phyloP scores from a whole-genome alignment of 2,329 filamentous ascomycete genomes.

The Pestalotiopsis sp. region DNA sequence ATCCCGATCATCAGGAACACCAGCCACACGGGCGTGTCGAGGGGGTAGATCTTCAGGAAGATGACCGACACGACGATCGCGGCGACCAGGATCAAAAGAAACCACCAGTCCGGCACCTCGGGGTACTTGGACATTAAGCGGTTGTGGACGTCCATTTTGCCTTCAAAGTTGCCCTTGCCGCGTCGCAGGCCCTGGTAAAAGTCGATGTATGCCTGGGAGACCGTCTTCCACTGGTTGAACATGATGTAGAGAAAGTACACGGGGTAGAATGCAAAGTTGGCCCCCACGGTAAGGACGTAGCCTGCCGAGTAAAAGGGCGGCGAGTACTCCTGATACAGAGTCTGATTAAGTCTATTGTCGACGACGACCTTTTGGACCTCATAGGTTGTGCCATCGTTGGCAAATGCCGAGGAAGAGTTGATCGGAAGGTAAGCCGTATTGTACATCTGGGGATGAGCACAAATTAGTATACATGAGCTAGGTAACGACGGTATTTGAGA shows the following conservation, averaged over 20 bases:
- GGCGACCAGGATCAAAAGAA: slow-evolving; percentile 38
- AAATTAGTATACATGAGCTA: not conserved
- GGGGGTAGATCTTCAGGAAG: slow-evolving; percentile 33
- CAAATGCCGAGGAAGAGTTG: slow-evolving; percentile 42
- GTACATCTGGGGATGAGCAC: slow-evolving; percentile 29
- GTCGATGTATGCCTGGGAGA: slow-evolving; percentile 39
- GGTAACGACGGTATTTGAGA: no score
- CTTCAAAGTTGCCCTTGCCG: slow-evolving; percentile 42
- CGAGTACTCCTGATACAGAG: slow-evolving; percentile 43
- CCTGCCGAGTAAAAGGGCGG: slow-evolving; percentile 47
- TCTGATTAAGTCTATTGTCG: slow-evolving; percentile 39
- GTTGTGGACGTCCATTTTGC: slow-evolving; percentile 44
- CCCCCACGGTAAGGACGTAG: slow-evolving; percentile 42
- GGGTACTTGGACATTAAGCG: slow-evolving; percentile 45
- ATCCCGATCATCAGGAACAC: slow-evolving; percentile 36
- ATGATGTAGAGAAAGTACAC: slow-evolving; percentile 46
- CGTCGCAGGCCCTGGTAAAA: slow-evolving; percentile 41
- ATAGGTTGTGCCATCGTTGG: slow-evolving; percentile 44
- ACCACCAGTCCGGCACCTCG: slow-evolving; percentile 55
- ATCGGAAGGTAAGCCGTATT: slow-evolving; percentile 49
- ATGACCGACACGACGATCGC: slow-evolving; percentile 37
- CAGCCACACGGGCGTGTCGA: slow-evolving; percentile 34
- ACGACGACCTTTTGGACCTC: slow-evolving; percentile 40
- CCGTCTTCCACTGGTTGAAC: slow-evolving; percentile 41
- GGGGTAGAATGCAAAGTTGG: slow-evolving; percentile 47